Evolutionary conservation across 2,329 filamentous ascomycete species (phyloP).

Genomic region (Alternaria arborescens): DNA sequence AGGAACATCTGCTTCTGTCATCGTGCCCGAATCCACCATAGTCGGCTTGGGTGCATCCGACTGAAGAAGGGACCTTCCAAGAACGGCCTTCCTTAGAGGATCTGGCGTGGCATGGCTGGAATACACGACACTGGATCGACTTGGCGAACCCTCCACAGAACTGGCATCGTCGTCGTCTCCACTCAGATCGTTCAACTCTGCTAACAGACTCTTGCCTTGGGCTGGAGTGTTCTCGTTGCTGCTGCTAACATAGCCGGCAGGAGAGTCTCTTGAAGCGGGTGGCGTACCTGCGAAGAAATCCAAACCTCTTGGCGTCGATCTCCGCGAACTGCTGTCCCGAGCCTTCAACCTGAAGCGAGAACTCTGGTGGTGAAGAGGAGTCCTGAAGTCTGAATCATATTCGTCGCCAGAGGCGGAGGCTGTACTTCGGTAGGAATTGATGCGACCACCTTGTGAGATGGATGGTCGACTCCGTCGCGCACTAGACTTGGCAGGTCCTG

Average conservation of each 20-base stretch:
- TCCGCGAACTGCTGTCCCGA: constrained; percentile 66
- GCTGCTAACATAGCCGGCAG: constrained; percentile 59
- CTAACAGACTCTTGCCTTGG: constrained; percentile 82
- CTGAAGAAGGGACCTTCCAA: constrained; percentile 35
- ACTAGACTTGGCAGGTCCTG: constrained; percentile 45
- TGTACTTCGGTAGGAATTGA: constrained; percentile 81
- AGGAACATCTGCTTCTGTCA: constrained; percentile 68
- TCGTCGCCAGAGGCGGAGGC: constrained; percentile 87
- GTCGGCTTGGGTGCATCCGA: constrained; percentile 36
- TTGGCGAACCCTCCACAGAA: constrained; percentile 47
- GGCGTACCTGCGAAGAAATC: constrained; percentile 68
- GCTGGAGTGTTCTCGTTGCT: constrained; percentile 57
- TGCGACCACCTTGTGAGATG: constrained; percentile 62
- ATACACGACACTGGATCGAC: constrained; percentile 40
- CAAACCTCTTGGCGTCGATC: constrained; percentile 66
- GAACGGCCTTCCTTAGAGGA: constrained; percentile 27
- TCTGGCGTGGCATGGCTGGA: constrained; percentile 48
- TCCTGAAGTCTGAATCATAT: constrained; percentile 69
- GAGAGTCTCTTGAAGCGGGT: constrained; percentile 63
- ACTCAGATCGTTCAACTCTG: constrained; percentile 84
- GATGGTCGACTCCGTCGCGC: constrained; percentile 50
- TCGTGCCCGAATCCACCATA: constrained; percentile 69
- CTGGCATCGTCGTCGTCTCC: constrained; percentile 69
- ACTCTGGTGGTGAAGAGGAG: constrained; percentile 69
- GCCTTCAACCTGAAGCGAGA: constrained; percentile 76